Evolutionary conservation across 371 early-diverging fungal species (phyloP), one percentile per base, ranked within the genome.

Genomic region (Blakeslea trispora): DNA sequence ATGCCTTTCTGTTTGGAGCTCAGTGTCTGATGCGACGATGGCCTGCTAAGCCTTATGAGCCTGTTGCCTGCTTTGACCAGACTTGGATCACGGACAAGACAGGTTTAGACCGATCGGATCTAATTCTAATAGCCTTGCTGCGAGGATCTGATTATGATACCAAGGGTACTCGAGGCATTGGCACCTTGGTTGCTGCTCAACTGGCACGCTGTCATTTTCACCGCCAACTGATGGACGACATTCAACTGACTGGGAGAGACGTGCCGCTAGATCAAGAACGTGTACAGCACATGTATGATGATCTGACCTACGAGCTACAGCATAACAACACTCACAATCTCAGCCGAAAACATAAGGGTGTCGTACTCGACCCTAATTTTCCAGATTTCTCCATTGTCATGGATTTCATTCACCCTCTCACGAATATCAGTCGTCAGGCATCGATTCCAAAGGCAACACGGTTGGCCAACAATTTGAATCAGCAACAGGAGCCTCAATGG

Each of bases 1-100:
- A 77, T 44, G 63, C 62, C 0, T 66, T 77, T 31, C 43, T 77
- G 4, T 77, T 74, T 64, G 77, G 77, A 13, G 77, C 63, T 2
- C 17, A 46, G n/a, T 56, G 72, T 4, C 59, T 77, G 10, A 51
- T 74, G 2, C 53, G 72, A 10, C 58, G 66, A 13, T 77, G 74
- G 74, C 67, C 64, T 0, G 10, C 43, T 2, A 60, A 57, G 21
- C 34, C 55, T 11, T 32, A 62, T 19, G 61, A 58, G 0, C 37
- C 45, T 2, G 17, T 71, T 0, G 40, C 52, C 5, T 71, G 63
- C 5, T 71, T 63, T 19, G 74, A 73, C 24, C 51, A 59, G 15
- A 22, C 43, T 2, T 71, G 69, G 67, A 59, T 77, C 5, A 21
- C 42, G 10, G 58, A 71, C 0, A 10, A 21, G 0, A 56, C 55